Conservation (phyloP, 306 rosid species). For the Myrica gale region DNA sequence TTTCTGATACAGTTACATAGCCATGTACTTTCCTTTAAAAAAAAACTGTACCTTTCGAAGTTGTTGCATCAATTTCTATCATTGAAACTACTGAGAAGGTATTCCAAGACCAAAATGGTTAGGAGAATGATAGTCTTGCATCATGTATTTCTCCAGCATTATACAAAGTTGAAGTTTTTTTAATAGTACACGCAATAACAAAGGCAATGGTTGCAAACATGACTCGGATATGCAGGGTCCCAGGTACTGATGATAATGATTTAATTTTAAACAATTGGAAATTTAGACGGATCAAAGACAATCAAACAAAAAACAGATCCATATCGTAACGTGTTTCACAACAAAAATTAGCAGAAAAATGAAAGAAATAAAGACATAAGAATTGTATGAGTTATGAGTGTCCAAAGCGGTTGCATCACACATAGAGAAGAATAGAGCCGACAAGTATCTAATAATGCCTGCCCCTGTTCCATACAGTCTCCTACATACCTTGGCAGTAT, state of each 20-base stretch:
- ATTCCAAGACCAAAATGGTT: background rate
- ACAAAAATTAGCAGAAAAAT: background rate
- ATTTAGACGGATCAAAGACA: no score
- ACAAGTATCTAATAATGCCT: constrained; percentile 13
- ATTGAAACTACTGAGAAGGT: background rate
- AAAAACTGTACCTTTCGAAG: background rate
- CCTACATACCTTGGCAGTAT: constrained; percentile 77
- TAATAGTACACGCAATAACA: background rate
- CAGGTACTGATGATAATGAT: no score
- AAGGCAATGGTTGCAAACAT: background rate
- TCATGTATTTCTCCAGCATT: background rate
- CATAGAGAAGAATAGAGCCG: constrained; percentile 13
- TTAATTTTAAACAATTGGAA: no score
- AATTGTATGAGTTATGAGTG: background rate
- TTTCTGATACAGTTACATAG: background rate
- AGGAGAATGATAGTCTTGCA: background rate
- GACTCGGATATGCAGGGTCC: background rate
- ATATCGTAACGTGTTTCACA: background rate
- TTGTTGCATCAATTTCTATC: background rate
- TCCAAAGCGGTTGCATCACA: constrained; percentile 7
- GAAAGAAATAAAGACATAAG: background rate
- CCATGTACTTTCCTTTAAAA: background rate
- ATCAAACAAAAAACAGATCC: no score
- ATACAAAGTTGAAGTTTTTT: background rate
- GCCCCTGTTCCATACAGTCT: constrained; percentile 2